These are phyloP conservation scores for Aquanectria penicillioides DNA, from an alignment of 2,329 filamentous ascomycete species.

Conservation along the genomic window DNA sequence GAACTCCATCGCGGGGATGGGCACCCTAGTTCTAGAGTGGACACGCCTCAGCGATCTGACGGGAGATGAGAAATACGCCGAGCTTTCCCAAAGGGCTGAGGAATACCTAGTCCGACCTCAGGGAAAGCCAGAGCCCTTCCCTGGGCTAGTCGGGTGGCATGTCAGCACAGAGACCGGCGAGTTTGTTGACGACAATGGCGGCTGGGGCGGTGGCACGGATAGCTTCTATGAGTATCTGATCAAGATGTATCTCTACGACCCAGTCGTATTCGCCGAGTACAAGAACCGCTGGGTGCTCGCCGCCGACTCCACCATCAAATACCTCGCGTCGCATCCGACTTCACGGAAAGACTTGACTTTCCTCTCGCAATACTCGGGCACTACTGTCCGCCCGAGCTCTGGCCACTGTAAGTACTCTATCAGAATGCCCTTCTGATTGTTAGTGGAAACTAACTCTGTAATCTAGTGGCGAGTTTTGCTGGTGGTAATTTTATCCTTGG, in stretches of 20 bases:
- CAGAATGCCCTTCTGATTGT: rapidly evolving
- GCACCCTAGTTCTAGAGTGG: conserved; percentile 87
- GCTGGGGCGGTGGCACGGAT: conserved; percentile 82
- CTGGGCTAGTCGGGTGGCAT: conserved; percentile 76
- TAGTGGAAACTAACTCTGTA: conserved; percentile 46
- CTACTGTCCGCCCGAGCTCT: conserved; percentile 54
- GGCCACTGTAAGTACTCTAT: conserved; percentile 57
- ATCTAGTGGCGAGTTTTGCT: conserved; percentile 72
- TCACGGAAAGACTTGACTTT: conserved; percentile 78
- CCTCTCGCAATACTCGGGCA: conserved; percentile 65
- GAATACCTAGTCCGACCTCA: conserved; percentile 71
- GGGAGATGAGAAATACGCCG: conserved; percentile 71
- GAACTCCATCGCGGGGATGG: conserved; percentile 81
- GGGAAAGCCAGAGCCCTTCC: conserved; percentile 73
- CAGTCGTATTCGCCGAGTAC: conserved; percentile 69
- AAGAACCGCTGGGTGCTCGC: conserved; percentile 80
- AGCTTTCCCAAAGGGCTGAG: conserved; percentile 74
- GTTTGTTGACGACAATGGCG: conserved; percentile 74
- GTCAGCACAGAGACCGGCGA: conserved; percentile 72
- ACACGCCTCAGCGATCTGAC: conserved; percentile 81
- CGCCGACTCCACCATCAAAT: conserved; percentile 77
- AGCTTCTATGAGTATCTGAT: conserved; percentile 91
- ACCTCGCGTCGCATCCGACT: conserved; percentile 75
- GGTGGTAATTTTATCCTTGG: conserved; percentile 88
- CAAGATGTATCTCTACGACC: conserved; percentile 89